A percentile compares a stretch with the other conserved stretches of the same genome.
These are phyloP conservation scores for Tricholoma hemisulphureum DNA, from an alignment of 768 basidiomycete genomes.

Conservation along the genomic window DNA sequence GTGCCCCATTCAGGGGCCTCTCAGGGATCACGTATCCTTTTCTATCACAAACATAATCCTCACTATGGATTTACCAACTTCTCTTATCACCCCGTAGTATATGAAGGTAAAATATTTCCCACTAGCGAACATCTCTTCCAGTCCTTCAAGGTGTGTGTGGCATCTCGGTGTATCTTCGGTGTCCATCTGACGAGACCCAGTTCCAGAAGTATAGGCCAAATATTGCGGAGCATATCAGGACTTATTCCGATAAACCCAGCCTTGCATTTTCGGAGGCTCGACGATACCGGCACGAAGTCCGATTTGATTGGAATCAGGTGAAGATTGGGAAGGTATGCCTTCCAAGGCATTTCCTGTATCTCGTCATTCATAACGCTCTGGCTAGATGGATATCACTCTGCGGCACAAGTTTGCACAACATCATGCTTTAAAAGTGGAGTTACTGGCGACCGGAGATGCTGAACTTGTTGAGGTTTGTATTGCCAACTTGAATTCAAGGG, in stretches of 20 bases:
- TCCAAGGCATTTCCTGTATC: background rate
- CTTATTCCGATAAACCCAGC: constrained; percentile 54
- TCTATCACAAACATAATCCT: constrained; percentile 62
- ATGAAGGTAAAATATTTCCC: constrained; percentile 61
- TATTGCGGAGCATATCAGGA: constrained; percentile 70
- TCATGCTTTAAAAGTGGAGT: constrained; percentile 48
- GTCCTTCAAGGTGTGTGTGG: constrained; percentile 55
- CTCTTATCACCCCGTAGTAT: constrained; percentile 59
- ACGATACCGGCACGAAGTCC: constrained; percentile 53
- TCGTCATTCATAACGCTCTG: background rate
- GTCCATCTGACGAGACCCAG: constrained; percentile 29
- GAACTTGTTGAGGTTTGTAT: constrained; percentile 62
- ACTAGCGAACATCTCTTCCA: constrained; percentile 80
- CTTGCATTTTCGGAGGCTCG: constrained; percentile 67
- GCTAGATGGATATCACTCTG: constrained; percentile 66
- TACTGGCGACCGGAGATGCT: constrained; percentile 64
- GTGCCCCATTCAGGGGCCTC: background rate
- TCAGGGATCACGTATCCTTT: constrained; percentile 41
- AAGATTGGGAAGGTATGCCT: constrained; percentile 58
- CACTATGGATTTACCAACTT: constrained; percentile 76
- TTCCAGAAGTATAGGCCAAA: constrained; percentile 57
- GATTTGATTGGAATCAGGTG: constrained; percentile 64
- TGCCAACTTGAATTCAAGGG: background rate
- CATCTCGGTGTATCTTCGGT: background rate
- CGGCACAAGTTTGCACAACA: constrained; percentile 75